Conservation (phyloP, 768 basidiomycete species). For the Mycena kentingensis region DNA sequence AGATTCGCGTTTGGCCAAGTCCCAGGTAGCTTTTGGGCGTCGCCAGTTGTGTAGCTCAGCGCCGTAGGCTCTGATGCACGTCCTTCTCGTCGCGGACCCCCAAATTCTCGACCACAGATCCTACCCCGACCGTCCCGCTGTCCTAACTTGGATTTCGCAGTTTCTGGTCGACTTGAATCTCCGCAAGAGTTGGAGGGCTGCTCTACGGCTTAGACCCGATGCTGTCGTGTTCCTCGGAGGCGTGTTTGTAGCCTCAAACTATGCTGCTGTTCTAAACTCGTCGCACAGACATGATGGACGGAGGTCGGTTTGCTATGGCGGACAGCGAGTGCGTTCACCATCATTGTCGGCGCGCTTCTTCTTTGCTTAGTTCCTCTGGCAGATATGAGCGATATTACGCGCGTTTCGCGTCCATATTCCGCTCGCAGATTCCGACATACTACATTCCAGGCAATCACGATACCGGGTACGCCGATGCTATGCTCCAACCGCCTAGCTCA, state of each 20-base stretch:
- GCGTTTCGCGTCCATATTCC: constrained; percentile 75
- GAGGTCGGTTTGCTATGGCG: constrained; percentile 66
- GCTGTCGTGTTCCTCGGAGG: constrained; percentile 76
- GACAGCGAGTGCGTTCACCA: constrained; percentile 62
- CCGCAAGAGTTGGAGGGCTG: constrained; percentile 80
- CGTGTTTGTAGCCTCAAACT: not conserved
- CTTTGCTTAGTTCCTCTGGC: constrained; percentile 2
- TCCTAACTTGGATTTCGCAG: constrained; percentile 61
- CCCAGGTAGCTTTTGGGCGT: constrained; percentile 8
- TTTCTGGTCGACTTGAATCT: constrained; percentile 79
- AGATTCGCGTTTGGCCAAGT: constrained; percentile 34
- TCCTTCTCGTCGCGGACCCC: constrained; percentile 87
- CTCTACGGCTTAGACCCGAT: constrained; percentile 62
- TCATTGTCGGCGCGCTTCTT: not conserved
- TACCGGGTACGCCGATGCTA: constrained; percentile 57
- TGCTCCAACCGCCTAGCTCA: constrained; percentile 30
- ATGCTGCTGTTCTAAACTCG: not conserved
- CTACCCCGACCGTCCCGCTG: constrained; percentile 60
- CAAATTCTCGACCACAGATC: constrained; percentile 80
- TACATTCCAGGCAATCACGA: constrained; percentile 93
- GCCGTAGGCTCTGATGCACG: constrained; percentile 47
- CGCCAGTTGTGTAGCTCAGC: constrained; percentile 23
- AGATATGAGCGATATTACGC: constrained; percentile 76
- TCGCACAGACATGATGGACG: constrained; percentile 80
- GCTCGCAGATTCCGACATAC: constrained; percentile 53